Evolutionary conservation across 495 filamentous ascomycete genomes (phyloP), one percentile per base, ranked within the genome.

Genomic region (Aspergillus homomorphus): DNA sequence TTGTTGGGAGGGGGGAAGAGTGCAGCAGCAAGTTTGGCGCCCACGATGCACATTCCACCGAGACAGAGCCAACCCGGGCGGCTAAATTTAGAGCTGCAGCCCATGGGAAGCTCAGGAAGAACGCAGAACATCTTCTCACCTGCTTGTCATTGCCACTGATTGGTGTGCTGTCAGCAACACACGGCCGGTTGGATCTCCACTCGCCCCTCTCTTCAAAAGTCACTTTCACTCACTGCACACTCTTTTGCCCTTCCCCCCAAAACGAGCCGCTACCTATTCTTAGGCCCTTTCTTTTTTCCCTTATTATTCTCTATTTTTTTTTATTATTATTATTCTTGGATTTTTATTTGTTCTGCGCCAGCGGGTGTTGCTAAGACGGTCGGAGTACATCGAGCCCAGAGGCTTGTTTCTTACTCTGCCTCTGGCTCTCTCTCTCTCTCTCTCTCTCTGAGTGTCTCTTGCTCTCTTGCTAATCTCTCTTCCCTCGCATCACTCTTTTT

Each of bases 61-160:
- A 62, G 60, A 62, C 59, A 58, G 57, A 63, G 15, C 58, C 54
- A 61, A 59, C 60, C 62, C 55, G 66, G 66, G 71, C 73, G 73
- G 69, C 74, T 77, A 77, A 77, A 77, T 67, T 73, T 75, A 77
- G 74, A 73, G 69, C 67, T 65, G 57, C 58, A 62, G 45, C 56
- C 53, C 51, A 53, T 69, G 62, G 64, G 33, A 38, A 38, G 33
- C 33, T 38, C 33, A 38, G 33, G 33, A 38, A 38, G 33, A 38
- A 38, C 33, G 33, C 33, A 38, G 33, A 38, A 38, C 33, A 38
- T 38, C 33, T 38, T 38, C 5, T 38, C 33, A 38, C 33, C 15
- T 12, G 2, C 33, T 38, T 12, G 33, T 38, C 33, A 38, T 38
- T 38, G 10, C 33, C 33, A 38, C 6, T 38, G 33, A 38, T 38